Evolutionary conservation across 192 early-diverging fungal genomes (phyloP).

Genomic region (Linnemannia zychae): DNA sequence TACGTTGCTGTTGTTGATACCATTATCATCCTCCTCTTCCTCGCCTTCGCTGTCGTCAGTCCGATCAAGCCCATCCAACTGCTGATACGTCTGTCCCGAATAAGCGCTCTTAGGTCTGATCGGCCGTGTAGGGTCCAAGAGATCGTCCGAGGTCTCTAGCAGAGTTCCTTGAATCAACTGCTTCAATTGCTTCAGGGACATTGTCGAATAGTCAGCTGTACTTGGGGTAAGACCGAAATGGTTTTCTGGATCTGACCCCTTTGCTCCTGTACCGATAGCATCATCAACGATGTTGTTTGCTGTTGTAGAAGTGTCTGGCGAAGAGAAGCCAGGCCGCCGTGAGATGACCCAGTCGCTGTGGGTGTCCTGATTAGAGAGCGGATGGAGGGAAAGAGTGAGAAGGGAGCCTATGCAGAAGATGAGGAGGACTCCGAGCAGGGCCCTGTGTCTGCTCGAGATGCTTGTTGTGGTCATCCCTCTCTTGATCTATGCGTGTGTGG

Average conservation of each 20-base stretch:
- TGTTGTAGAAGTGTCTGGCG: background rate
- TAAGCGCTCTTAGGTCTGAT: constrained; percentile 15
- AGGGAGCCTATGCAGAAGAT: constrained; percentile 52
- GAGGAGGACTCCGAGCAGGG: constrained; percentile 46
- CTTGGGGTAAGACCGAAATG: constrained; percentile 15
- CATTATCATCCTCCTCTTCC: background rate
- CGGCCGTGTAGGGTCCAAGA: constrained; percentile 18
- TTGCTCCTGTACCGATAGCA: constrained; percentile 33
- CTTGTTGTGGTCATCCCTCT: constrained; percentile 12
- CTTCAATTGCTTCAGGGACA: constrained; percentile 13
- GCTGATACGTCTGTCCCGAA: background rate
- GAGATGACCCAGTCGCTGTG: constrained; percentile 3
- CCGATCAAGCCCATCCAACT: background rate
- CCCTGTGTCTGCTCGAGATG: constrained; percentile 41
- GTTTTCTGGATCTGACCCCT: constrained; percentile 40
- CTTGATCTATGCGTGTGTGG: background rate
- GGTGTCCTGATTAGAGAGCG: constrained; percentile 5
- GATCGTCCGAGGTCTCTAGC: constrained; percentile 26
- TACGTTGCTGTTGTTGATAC: background rate
- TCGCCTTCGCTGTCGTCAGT: background rate
- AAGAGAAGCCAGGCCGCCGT: constrained; percentile 9
- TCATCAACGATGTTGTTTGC: constrained; percentile 8
- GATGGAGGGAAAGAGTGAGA: constrained; percentile 28
- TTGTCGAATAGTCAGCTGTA: background rate
- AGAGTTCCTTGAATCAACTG: constrained; percentile 23